Evolutionary conservation across 805 yeast genomes (phyloP).

Genomic region (Wickerhamia fluorescens): DNA sequence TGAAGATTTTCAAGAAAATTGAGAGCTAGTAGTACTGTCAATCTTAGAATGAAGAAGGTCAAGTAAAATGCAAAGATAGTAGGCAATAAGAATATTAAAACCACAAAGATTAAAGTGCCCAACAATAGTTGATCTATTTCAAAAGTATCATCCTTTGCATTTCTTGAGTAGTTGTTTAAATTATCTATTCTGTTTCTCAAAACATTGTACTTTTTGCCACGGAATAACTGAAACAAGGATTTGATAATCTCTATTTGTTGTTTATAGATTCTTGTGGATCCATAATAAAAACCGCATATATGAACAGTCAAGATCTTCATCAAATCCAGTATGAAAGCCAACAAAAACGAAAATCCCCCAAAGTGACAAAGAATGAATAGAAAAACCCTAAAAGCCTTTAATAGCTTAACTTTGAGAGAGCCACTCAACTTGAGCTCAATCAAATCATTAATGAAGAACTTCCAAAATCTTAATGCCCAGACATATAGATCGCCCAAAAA

Average conservation of each 20-base stretch:
- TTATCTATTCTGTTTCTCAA: slow-evolving; percentile 81
- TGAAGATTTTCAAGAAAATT: slow-evolving; percentile 53
- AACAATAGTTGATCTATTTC: slow-evolving; percentile 79
- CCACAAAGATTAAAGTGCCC: slow-evolving; percentile 84
- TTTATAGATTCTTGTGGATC: slow-evolving; percentile 71
- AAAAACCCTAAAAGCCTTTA: slow-evolving; percentile 6
- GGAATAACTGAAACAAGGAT: slow-evolving; percentile 75
- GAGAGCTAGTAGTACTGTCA: slow-evolving; percentile 41
- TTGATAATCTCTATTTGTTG: slow-evolving; percentile 63
- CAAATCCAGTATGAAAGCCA: slow-evolving; percentile 62
- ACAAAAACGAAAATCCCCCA: slow-evolving; percentile 64
- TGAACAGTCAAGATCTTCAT: slow-evolving; percentile 61
- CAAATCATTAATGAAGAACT: slow-evolving; percentile 7
- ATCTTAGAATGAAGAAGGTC: slow-evolving; percentile 56
- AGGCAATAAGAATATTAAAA: slow-evolving; percentile 72
- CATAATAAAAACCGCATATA: slow-evolving; percentile 66
- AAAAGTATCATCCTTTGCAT: slow-evolving; percentile 30
- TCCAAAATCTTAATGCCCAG: slow-evolving; percentile 79
- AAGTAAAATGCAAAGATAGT: slow-evolving; percentile 81
- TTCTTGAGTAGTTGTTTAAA: slow-evolving; percentile 41
- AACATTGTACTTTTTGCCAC: slow-evolving; percentile 84
- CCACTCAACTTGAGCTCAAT: slow-evolving; percentile 2
- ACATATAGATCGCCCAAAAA: slow-evolving; percentile 81
- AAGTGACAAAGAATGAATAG: slow-evolving; percentile 14
- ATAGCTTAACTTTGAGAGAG: slow-evolving; percentile 3